A percentile compares a stretch with the other conserved stretches of the same genome.
Evolutionary conservation across 441 rosid genomes (phyloP).

Genomic region (Gossypium trilobum): DNA sequence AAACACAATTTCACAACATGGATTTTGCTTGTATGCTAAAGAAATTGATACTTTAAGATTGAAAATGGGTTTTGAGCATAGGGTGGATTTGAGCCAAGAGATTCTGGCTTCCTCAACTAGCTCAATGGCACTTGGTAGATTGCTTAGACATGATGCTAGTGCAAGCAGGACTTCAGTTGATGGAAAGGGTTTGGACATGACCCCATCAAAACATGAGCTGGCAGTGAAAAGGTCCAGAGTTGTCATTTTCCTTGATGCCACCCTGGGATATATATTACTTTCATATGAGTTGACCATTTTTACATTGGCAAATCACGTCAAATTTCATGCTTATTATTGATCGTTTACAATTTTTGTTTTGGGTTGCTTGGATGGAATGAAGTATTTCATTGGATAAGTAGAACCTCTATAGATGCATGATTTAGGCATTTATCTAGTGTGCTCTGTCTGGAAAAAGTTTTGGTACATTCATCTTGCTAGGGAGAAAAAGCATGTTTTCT

Average conservation of each 20-base stretch:
- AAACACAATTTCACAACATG: background rate
- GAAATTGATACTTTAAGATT: background rate
- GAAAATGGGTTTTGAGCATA: background rate
- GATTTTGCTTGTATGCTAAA: slow-evolving; percentile 8
- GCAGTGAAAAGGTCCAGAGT: background rate
- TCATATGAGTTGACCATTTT: background rate
- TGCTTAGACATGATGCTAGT: background rate
- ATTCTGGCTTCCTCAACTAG: background rate
- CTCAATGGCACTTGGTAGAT: background rate
- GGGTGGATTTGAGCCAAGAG: slow-evolving; percentile 6
- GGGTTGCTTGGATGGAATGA: background rate
- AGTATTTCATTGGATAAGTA: background rate
- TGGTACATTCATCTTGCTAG: background rate
- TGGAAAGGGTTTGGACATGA: background rate
- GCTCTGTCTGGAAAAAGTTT: background rate
- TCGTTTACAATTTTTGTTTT: background rate
- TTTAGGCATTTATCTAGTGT: background rate
- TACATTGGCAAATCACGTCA: background rate
- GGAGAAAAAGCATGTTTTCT: background rate
- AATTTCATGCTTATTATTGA: background rate
- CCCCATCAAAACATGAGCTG: background rate
- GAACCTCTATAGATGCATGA: background rate
- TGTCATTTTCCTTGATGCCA: background rate
- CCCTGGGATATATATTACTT: background rate
- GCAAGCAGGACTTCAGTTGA: background rate